These are phyloP conservation scores for Chrysosporium queenslandicum DNA, from an alignment of 2,329 filamentous ascomycete species.

Conservation along the genomic window DNA sequence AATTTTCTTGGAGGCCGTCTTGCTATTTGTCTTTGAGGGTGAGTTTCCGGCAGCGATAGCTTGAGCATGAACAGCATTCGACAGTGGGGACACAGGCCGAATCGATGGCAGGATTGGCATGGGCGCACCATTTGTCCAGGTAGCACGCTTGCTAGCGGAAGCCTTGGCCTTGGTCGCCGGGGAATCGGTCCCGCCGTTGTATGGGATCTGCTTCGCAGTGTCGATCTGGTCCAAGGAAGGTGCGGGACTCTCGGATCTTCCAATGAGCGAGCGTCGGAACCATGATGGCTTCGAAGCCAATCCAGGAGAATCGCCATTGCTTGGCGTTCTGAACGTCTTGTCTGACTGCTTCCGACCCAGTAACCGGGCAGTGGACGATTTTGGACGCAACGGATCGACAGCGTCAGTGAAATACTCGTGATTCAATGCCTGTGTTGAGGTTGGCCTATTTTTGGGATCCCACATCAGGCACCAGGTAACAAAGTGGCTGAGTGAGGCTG, in stretches of 20 bases:
- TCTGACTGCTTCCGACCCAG: conserved; percentile 87
- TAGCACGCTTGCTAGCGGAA: conserved; percentile 67
- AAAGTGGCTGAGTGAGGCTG: conserved; percentile 73
- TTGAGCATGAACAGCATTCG: conserved; percentile 82
- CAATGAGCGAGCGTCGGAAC: conserved; percentile 92
- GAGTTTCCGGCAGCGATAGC: conserved; percentile 43
- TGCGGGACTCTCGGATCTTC: conserved; percentile 60
- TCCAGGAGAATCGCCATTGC: conserved; percentile 53
- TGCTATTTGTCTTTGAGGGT: conserved; percentile 41
- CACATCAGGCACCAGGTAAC: conserved; percentile 99
- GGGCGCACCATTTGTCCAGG: conserved; percentile 84
- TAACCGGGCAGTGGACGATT: conserved; percentile 73
- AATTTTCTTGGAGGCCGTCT: conserved; percentile 70
- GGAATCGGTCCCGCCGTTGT: conserved; percentile 26
- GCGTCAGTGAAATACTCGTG: conserved; percentile 94
- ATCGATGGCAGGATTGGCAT: conserved; percentile 96
- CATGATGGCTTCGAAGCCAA: conserved; percentile 80
- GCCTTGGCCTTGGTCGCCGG: conserved; percentile 39
- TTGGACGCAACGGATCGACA: conserved; percentile 82
- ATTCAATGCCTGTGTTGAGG: conserved; percentile 82
- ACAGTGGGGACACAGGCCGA: conserved; percentile 89
- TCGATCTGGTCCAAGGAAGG: conserved; percentile 40
- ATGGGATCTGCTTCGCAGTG: not conserved
- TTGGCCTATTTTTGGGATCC: conserved; percentile 88
- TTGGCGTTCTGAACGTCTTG: conserved; percentile 53